Evolutionary conservation across 495 filamentous ascomycete species (phyloP).

Genomic region (Penicillium verhagenii): DNA sequence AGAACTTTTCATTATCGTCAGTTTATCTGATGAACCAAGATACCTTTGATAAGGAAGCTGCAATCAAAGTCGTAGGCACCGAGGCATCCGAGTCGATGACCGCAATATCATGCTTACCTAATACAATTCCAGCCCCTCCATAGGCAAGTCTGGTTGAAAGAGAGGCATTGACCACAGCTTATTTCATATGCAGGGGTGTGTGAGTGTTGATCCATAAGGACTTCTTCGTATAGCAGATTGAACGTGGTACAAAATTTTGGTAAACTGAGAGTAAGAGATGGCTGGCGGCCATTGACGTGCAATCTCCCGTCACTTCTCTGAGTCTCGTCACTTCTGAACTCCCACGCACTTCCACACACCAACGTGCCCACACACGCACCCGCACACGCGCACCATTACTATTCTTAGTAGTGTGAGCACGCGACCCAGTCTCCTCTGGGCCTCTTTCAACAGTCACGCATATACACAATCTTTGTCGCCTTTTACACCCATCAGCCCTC

Average conservation of each 20-base stretch:
- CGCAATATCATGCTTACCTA: background rate
- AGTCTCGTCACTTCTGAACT: background rate
- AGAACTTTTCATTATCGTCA: too few species aligned
- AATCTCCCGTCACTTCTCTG: too few species aligned
- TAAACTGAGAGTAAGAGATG: background rate
- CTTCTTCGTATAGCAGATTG: background rate
- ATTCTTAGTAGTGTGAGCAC: background rate
- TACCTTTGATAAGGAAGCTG: background rate
- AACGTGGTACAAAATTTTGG: too few species aligned
- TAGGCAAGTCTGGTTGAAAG: background rate
- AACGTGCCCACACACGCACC: too few species aligned
- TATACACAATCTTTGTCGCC: background rate
- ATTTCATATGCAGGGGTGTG: background rate
- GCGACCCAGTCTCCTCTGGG: background rate
- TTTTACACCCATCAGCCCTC: background rate
- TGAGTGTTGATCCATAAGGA: background rate
- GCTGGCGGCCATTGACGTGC: background rate
- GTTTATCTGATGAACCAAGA: background rate
- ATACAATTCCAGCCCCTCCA: conserved; percentile 1
- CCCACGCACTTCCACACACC: background rate
- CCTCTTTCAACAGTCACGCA: background rate
- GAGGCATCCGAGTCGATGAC: background rate
- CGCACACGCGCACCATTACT: background rate
- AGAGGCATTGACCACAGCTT: conserved; percentile 3
- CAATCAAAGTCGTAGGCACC: background rate